These are phyloP conservation scores for Craterostigma plantagineum DNA, from an alignment of 257 asterid species.

Conservation along the genomic window DNA sequence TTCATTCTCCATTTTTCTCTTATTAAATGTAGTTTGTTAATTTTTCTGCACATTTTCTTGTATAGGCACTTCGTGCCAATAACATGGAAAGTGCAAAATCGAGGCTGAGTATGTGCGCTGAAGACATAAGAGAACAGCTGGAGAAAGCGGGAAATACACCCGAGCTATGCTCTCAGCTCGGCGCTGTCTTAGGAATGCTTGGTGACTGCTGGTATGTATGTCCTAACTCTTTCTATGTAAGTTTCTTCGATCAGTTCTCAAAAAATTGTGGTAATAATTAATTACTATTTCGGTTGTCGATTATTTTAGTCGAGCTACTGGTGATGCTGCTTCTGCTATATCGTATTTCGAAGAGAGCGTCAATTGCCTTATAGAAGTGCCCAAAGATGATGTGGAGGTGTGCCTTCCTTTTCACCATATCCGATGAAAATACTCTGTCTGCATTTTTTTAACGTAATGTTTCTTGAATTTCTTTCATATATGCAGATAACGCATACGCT, in stretches of 20 bases:
- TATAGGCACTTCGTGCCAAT: constrained; percentile 85
- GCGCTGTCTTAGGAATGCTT: constrained; percentile 94
- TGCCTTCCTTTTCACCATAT: neutral
- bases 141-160: constrained; percentile 56
- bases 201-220: constrained; percentile 98
- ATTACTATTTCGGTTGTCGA: no score
- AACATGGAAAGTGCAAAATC: constrained; percentile 88
- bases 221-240: constrained; percentile 9
- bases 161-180: constrained; percentile 87
- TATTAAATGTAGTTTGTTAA: neutral
- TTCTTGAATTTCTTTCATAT: constrained; percentile 9
- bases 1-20: neutral
- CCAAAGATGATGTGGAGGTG: constrained; percentile 74
- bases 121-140: constrained; percentile 76
- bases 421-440: constrained; percentile 1
- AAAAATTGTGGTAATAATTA: no score
- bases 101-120: constrained; percentile 66
- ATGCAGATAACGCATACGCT: constrained; percentile 81
- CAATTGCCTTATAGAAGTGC: constrained; percentile 52
- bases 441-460: neutral
- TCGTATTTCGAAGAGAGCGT: constrained; percentile 80
- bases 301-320: constrained; percentile 51
- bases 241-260: neutral
- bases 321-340: constrained; percentile 70
- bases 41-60: neutral